Evolutionary conservation across 2,329 filamentous ascomycete species (phyloP).

Genomic region (Xylaria sp.): DNA sequence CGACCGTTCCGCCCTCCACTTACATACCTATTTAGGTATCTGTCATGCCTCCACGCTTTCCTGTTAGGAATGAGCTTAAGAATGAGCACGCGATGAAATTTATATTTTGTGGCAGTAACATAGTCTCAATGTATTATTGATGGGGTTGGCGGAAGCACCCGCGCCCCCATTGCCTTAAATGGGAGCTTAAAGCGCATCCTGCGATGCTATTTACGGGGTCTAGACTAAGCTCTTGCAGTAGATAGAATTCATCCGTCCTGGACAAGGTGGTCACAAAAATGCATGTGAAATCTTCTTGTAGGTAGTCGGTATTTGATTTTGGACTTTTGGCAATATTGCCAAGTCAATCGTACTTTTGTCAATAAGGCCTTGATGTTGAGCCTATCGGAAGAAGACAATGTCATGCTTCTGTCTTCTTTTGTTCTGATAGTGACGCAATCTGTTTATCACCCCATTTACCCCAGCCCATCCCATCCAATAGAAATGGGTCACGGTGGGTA

Average conservation of each 20-base stretch:
- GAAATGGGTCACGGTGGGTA: neutral
- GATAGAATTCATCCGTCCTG: neutral
- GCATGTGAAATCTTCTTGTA: neutral
- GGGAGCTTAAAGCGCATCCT: neutral
- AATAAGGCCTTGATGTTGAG: neutral
- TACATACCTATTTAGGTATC: neutral
- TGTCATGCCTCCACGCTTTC: neutral
- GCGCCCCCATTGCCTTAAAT: neutral
- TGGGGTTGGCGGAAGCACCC: neutral
- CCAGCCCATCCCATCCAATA: neutral
- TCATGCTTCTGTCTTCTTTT: neutral
- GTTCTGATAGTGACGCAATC: conserved; percentile 2
- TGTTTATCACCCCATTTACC: neutral
- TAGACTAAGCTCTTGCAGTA: neutral
- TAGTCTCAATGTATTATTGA: neutral
- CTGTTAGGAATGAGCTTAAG: neutral
- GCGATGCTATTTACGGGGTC: neutral
- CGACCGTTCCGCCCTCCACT: neutral
- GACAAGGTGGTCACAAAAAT: neutral
- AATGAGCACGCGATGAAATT: neutral
- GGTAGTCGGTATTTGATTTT: neutral
- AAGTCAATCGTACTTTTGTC: neutral
- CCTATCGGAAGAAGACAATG: neutral
- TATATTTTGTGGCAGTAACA: neutral
- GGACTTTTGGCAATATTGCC: neutral